Base-by-base conservation (phyloP, 2,329 filamentous ascomycete genomes). In the Phaeosphaeria sp. region DNA sequence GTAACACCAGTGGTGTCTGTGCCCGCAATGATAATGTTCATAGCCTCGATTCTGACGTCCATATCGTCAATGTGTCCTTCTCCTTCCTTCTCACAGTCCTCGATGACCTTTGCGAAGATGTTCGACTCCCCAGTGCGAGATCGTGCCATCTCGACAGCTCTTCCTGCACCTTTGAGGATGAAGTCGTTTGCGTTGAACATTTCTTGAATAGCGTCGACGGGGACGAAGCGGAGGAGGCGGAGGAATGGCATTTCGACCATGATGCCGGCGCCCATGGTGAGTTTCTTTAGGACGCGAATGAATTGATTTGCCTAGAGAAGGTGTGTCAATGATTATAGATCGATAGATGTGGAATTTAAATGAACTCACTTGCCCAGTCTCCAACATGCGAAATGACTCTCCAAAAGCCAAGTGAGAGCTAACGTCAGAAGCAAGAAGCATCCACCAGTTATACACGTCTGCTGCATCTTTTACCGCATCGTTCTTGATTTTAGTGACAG, bases 371-470 rank as follows among this genome's bases (percentile, higher is more conserved):
- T 74, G 48, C 23, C 78, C 78, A 11, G 56, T 63, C 53, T 79
- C 76, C 3, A 80, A 55, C 64, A 77, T 78, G 18, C 71, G 62
- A 50, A 80, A 79, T 0, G 68, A 73, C 50, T 78, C 74, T 7
- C 78, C 78, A 56, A 79, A 79, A 27, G 74, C 72, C 10, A 80
- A 57, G 44, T 75, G 63, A 4, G 70, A 70, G 18, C 68, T 71
- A 1, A 79, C 67, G 54, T 80, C 78, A 1, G 75, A 72, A 6
- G 78, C 75, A 57, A 80, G 74, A 21, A 78, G 72, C 33, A 74
- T 78, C 67, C 67, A 75, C 76, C 75, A 68, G 48, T 77, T 75
- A 46, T 79, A 59, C 2, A 71, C 47, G 41, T 81, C 77, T 10
- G 72, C 72, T 15, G 55, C 62, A 21, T 71, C 65, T 6, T 65